Conservation (phyloP, 177 flowering plant species). For the Vitis hybrid region DNA sequence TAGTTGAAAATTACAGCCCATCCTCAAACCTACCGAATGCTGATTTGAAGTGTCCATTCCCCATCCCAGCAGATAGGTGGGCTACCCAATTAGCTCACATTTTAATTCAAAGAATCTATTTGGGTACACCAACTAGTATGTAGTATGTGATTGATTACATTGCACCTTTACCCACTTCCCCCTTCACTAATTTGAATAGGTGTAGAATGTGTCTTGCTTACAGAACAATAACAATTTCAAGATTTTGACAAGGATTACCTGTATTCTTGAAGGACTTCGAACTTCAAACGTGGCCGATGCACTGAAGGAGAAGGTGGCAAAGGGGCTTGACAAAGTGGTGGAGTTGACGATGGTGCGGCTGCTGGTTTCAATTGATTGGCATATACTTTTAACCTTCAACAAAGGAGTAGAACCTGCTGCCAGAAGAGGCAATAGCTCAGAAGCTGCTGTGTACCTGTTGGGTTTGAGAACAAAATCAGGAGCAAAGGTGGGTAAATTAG, state of each 20-base stretch:
- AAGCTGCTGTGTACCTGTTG: conserved; percentile 92
- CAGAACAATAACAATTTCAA: neutral
- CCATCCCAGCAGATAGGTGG: too few relatives aligned
- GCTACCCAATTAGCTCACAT: too few relatives aligned
- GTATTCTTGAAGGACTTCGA: conserved; percentile 83
- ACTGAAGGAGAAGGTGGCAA: conserved; percentile 78
- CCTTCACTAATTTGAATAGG: too few relatives aligned
- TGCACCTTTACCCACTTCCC: too few relatives aligned
- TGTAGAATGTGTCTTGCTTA: neutral
- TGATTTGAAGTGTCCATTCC: too few relatives aligned
- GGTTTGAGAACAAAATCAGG: neutral
- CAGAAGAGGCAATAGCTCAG: conserved; percentile 95
- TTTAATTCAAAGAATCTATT: too few relatives aligned
- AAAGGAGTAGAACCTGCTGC: conserved; percentile 70
- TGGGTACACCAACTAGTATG: too few relatives aligned
- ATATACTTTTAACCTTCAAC: conserved; percentile 66
- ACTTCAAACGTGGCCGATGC: conserved; percentile 87
- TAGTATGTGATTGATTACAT: too few relatives aligned
- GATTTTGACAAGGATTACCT: conserved; percentile 42
- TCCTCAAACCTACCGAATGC: too few relatives aligned
- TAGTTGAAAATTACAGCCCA: too few relatives aligned
- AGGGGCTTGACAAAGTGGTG: conserved; percentile 60
- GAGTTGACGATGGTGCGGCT: conserved; percentile 63
- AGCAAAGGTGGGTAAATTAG: neutral
- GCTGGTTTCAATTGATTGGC: conserved; percentile 62